A percentile compares a stretch with the other conserved stretches of the same genome.
phyloP scores from a whole-genome alignment of 768 basidiomycete genomes.

The Mycena albidolilacea region DNA sequence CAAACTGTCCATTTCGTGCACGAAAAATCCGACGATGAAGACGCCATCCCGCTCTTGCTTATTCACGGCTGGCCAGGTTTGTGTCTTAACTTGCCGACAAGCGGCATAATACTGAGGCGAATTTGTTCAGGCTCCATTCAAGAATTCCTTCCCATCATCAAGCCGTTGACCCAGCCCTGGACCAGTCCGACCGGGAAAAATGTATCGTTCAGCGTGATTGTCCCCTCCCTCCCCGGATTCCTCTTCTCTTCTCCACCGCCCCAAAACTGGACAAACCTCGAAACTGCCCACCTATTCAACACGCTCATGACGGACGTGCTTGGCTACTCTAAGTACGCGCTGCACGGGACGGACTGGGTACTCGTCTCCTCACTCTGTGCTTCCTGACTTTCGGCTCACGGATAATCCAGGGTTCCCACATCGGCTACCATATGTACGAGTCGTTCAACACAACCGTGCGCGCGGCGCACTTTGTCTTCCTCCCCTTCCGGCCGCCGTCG shows the following conservation, averaged over 20 bases:
- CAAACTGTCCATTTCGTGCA: slow-evolving; percentile 36
- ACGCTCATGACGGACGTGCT: slow-evolving; percentile 46
- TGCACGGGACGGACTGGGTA: slow-evolving; percentile 46
- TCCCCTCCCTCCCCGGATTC: slow-evolving; percentile 41
- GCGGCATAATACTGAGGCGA: not conserved
- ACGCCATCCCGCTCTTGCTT: slow-evolving; percentile 31
- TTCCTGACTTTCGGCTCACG: not conserved
- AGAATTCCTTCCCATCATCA: slow-evolving; percentile 33
- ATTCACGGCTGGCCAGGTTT: slow-evolving; percentile 37
- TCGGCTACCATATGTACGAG: slow-evolving; percentile 25
- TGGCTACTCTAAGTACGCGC: slow-evolving; percentile 43
- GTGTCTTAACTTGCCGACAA: not conserved
- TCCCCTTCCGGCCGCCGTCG: slow-evolving; percentile 28
- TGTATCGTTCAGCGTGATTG: slow-evolving; percentile 23
- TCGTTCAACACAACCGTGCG: slow-evolving; percentile 27
- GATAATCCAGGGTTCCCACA: slow-evolving; percentile 4
- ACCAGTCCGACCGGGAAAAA: slow-evolving; percentile 7
- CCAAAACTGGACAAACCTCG: slow-evolving; percentile 40
- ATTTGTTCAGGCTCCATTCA: slow-evolving; percentile 28
- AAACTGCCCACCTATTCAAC: slow-evolving; percentile 45
- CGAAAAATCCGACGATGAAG: slow-evolving; percentile 15
- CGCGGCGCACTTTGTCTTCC: slow-evolving; percentile 9
- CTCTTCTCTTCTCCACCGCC: slow-evolving; percentile 37
- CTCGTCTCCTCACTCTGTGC: not conserved
- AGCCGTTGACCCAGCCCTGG: slow-evolving; percentile 19